Base-by-base conservation (phyloP, 768 basidiomycete species). In the Mycena rebaudengoi region DNA sequence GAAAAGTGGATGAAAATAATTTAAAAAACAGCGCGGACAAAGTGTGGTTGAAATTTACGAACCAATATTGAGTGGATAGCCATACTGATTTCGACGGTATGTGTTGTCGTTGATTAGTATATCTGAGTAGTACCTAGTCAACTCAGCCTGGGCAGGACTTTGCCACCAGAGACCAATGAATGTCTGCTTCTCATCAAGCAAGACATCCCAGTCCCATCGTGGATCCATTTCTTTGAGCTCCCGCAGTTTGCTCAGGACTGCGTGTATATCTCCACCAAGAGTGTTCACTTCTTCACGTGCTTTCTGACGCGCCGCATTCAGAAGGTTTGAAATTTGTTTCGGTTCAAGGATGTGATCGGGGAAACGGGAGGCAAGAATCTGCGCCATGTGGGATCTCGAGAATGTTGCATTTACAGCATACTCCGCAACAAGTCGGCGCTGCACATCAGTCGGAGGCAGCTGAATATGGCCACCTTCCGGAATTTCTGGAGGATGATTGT, bases 61-160 rank as follows among this genome's bases (percentile, higher is more conserved):
- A 0, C 73, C 76, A 50, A 75, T 74, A 59, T 72, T 69, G 23
- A 78, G 63, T 2, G 76, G 69, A 54, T 69, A 74, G 7, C 66
- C 67, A 60, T 68, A 62, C 23, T 62, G 39, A 50, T 71, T 71
- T 0, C 65, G 69, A 28, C 72, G 70, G 60, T 76, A 71, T 12
- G 73, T 64, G 41, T 71, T 70, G 56, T 79, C 75, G 54, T 71
- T 74, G 41, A 79, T 72, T 6, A 79, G 62, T 28, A 79, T 66
- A 66, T 79, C 76, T 21, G 44, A 20, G 50, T 59, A 76, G 7
- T 60, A 60, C 37, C 44, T 23, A 6, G 64, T 61, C 12, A 77
- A 66, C 5, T 69, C 51, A 3, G 52, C 65, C 56, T 79, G 76
- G 4, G 43, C 35, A 14, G 75, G 75, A 26, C 70, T 73, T 58